Evolutionary conservation across 441 rosid species (phyloP), one percentile per base, ranked within the genome.

Genomic region (Mallotus japonicus): DNA sequence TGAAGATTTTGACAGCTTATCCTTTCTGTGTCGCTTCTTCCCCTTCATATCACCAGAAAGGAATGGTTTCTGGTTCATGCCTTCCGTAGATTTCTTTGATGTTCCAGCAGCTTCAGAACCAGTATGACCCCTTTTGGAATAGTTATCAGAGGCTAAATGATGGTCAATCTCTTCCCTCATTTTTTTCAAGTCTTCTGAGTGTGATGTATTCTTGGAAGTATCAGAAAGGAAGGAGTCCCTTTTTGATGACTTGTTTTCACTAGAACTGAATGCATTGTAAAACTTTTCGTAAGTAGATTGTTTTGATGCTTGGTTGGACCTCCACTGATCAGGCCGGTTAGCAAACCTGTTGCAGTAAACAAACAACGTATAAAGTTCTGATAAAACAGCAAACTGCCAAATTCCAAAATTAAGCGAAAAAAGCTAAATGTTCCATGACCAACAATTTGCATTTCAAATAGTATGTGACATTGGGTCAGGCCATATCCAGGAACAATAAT

Each of bases 281-380:
- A 87, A 90, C 16, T 91, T 90, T 24, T 87, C 77, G 83, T 86
- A 91, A 74, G 91, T 74, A 17, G 90, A 84, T 80, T 91, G 90
- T 84, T 92, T 92, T n/a, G 95, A 85, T 77, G 81, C 86, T 81
- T 87, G 98, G 81, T 76, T 92, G 51, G 85, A 83, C 84, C 82
- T 91, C 98, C 98, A 95, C 71, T 84, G 89, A 62, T 87, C 93
- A 65, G 92, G 90, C 73, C 81, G 79, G 50, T 79, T 75, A 58
- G 90, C 87, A 77, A 79, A 88, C 54, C 99, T 90, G 87, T 75
- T 68, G 67, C 73, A 75, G 79, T 20, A 78, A 73, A 63, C 47
- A 53, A 13, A 42, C 16, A 46, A 11, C n/a, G 3, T 28, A 28
- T 28, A 28, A 28, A 28, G 32, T 28, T 28, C 32, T 2, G 32